Base-by-base conservation (phyloP, 2,329 filamentous ascomycete genomes). In the Penicillium sp. region DNA sequence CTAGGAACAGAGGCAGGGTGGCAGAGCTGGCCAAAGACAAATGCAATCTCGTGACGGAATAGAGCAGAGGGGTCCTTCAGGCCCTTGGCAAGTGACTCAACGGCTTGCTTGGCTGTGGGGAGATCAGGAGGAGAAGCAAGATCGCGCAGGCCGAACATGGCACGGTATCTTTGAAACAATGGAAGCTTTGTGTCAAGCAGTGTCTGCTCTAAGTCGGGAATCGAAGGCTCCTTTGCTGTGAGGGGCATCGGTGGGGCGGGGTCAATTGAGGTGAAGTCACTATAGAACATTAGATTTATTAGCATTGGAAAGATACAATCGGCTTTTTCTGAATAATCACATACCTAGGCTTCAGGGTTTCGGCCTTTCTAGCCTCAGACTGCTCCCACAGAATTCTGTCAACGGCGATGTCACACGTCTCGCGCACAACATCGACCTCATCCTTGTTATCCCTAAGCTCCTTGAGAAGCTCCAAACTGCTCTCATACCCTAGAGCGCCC, bases 1-100 rank as follows among this genome's bases (percentile, higher is more conserved):
- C 92, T 92, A 4, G 95, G 93, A 68, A 99, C 97, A 1, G 93
- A 97, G n/a, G 94, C 94, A 1, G 95, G 95, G 74, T 99, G 95
- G 59, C 91, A 93, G 56, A 99, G 84, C 78, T 99, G 95, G 59
- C 95, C 95, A 70, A 99, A 99, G 15, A 99, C 95, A 76, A 99
- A 99, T 15, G 95, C 95, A 67, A 99, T 93, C 76, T 99, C 95
- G 81, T 99, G 95, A 68, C 95, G 90, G 85, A 99, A 98, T 7
- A 99, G 87, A 5, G 93, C 93, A 53, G 93, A 97, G 19, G 88
- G 84, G 76, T 99, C 95, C 35, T 84, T 83, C 70, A 99, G 89
- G 17, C 95, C 95, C 73, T 89, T 90, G 50, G 95, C 92, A 51
- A 99, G 86, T 11, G 93, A 91, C 49, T 90, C 85, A 57, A 99